phyloP scores from a whole-genome alignment of 768 basidiomycete genomes.

The Auricularia sp. region DNA sequence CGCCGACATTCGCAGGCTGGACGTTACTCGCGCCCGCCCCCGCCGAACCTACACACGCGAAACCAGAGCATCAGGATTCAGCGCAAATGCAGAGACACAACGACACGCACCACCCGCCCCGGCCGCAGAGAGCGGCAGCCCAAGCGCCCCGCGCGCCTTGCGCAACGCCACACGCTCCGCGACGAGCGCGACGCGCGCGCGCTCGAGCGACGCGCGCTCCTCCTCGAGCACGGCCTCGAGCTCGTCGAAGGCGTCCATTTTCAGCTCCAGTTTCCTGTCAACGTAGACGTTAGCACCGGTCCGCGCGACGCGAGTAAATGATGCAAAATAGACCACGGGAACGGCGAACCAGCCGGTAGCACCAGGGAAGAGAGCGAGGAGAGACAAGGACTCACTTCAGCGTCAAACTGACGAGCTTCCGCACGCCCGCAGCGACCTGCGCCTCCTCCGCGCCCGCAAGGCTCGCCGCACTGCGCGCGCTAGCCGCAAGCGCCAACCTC shows the following conservation, averaged over 20 bases:
- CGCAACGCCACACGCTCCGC: conserved; percentile 52
- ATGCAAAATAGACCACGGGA: too few relatives aligned
- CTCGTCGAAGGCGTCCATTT: conserved; percentile 91
- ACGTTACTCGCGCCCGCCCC: too few relatives aligned
- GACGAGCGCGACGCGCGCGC: conserved; percentile 66
- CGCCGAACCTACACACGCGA: too few relatives aligned
- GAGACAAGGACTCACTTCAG: conserved; percentile 44
- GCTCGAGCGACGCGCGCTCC: conserved; percentile 78
- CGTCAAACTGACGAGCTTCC: conserved; percentile 60
- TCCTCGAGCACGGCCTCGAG: conserved; percentile 87
- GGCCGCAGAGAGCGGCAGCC: neutral
- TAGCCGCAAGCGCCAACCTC: conserved; percentile 77
- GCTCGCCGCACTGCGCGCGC: conserved; percentile 70
- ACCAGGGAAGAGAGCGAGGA: too few relatives aligned
- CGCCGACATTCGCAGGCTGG: too few relatives aligned
- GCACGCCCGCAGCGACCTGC: conserved; percentile 68
- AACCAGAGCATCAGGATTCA: too few relatives aligned
- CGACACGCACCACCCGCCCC: too few relatives aligned
- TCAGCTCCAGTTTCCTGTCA: conserved; percentile 73
- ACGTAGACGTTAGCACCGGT: too few relatives aligned
- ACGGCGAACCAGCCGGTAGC: too few relatives aligned
- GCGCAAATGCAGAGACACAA: too few relatives aligned
- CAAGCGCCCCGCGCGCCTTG: neutral
- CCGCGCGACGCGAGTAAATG: too few relatives aligned
- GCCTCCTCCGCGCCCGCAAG: conserved; percentile 77